A percentile compares a stretch with the other conserved stretches of the same genome.
Conservation (phyloP, 2,329 filamentous ascomycete species). For the Penicillium sp. region DNA sequence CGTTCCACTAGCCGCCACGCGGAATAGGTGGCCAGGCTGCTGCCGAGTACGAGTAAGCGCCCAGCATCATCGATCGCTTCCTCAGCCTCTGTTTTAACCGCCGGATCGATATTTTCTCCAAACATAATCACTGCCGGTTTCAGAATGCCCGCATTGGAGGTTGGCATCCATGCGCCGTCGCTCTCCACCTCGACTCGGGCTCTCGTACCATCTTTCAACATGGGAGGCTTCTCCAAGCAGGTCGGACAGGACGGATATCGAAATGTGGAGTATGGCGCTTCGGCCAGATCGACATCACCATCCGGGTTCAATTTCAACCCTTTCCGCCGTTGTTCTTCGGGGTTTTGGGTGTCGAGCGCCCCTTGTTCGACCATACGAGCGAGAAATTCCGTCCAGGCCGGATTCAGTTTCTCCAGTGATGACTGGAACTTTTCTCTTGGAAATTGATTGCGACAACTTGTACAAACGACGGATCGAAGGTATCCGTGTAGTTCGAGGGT, state of each 20-base stretch:
- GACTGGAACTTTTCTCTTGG: constrained; percentile 69
- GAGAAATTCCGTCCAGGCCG: constrained; percentile 74
- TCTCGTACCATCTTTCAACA: constrained; percentile 49
- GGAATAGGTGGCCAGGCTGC: constrained; percentile 88
- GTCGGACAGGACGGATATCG: constrained; percentile 82
- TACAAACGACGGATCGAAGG: constrained; percentile 72
- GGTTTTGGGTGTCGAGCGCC: constrained; percentile 71
- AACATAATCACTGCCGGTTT: constrained; percentile 97
- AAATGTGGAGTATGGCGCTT: constrained; percentile 82
- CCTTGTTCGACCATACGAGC: constrained; percentile 64
- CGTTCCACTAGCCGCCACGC: constrained; percentile 84
- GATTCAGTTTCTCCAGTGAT: constrained; percentile 72
- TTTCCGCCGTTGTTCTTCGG: constrained; percentile 58
- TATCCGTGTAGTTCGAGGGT: constrained; percentile 90
- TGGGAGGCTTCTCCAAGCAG: constrained; percentile 62
- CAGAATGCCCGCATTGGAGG: constrained; percentile 67
- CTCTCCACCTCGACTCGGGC: constrained; percentile 62
- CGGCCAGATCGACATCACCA: constrained; percentile 84
- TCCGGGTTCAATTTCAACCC: constrained; percentile 86
- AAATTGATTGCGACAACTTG: constrained; percentile 67
- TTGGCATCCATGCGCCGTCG: constrained; percentile 70
- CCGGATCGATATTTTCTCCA: constrained; percentile 71
- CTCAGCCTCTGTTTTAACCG: constrained; percentile 71
- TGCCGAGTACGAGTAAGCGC: constrained; percentile 73
- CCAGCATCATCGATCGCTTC: constrained; percentile 69